Evolutionary conservation across 768 basidiomycete genomes (phyloP), one percentile per base, ranked within the genome.

Genomic region (Mycena crocata): DNA sequence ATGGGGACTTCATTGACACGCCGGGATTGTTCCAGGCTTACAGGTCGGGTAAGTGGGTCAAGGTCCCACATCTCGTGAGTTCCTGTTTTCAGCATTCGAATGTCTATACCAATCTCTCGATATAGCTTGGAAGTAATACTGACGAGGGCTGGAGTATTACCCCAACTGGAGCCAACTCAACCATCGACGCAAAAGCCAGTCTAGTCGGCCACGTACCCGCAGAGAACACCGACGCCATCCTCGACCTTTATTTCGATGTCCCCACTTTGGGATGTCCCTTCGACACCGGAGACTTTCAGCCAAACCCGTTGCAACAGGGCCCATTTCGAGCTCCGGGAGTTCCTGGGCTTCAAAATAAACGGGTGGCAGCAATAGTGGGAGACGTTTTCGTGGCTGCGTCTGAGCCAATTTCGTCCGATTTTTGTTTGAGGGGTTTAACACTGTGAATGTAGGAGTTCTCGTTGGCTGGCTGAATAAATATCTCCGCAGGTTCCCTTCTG

Each of bases 181-280:
- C 64, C 21, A 64, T 59, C 3, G 34, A 70, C 17, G 60, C 37
- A 44, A 59, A 49, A 14, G 60, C 60, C 19, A 32, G 26, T 17
- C 5, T 67, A 8, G 30, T 54, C 13, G 39, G 57, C 23, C 44
- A n/a, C 21, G 51, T 66, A 7, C 69, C 69, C 17, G 21, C 49
- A 0, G 45, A 49, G 10, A 39, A 61, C 57, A 39, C 46, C 9
- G 42, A 64, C 57, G 17, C 21, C 0, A 54, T 65, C 17, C 52
- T 71, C 26, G 50, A 57, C 1, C 54, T 71, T 28, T 71, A 67
- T 30, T 56, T 66, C 31, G 63, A 67, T 10, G 63, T 58, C 19
- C 70, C 66, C 1, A 48, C 57, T 17, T 34, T 71, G 39, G 69
- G 69, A n/a, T 71, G 62, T 21, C 70, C 70, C 2, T 71, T 68